Conservation (phyloP, 2,329 filamentous ascomycete genomes). For the Chaetomium olivaceum region DNA sequence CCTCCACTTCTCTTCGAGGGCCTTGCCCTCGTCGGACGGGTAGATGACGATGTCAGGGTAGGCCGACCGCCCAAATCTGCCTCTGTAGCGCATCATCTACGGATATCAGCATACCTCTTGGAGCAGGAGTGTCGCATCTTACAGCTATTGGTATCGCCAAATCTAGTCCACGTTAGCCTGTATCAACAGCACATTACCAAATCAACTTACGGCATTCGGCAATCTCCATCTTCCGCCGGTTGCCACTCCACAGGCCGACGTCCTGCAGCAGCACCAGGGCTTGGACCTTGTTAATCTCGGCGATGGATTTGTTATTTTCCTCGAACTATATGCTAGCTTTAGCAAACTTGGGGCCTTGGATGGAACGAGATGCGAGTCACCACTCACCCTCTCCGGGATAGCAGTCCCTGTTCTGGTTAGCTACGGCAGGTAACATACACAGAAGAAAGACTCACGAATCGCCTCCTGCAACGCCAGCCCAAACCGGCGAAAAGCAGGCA, state of each 20-base stretch:
- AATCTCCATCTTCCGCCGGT: slow-evolving; percentile 58
- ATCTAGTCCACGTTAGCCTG: slow-evolving; percentile 28
- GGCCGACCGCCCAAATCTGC: slow-evolving; percentile 58
- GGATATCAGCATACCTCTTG: slow-evolving; percentile 25
- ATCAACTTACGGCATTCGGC: slow-evolving; percentile 51
- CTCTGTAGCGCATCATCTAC: slow-evolving; percentile 56
- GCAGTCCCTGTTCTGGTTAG: slow-evolving; percentile 35
- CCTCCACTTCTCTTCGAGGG: slow-evolving; percentile 65
- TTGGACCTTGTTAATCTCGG: slow-evolving; percentile 52
- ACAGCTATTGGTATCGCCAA: slow-evolving; percentile 34
- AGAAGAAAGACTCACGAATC: slow-evolving; percentile 42
- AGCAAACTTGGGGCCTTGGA: neutral
- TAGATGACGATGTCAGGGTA: slow-evolving; percentile 54
- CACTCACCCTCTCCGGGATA: slow-evolving; percentile 37
- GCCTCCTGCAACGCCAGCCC: slow-evolving; percentile 58
- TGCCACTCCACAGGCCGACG: slow-evolving; percentile 56
- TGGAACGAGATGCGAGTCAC: neutral
- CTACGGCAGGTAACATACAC: neutral
- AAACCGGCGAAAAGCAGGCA: slow-evolving; percentile 60
- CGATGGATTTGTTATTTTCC: slow-evolving; percentile 48
- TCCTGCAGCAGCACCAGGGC: slow-evolving; percentile 52
- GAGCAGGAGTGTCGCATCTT: neutral
- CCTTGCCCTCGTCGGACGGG: slow-evolving; percentile 56
- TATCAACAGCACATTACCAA: neutral
- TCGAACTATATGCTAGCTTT: slow-evolving; percentile 46